Conservation (phyloP, 345 rosid genomes). For the Moringa oleifera region DNA sequence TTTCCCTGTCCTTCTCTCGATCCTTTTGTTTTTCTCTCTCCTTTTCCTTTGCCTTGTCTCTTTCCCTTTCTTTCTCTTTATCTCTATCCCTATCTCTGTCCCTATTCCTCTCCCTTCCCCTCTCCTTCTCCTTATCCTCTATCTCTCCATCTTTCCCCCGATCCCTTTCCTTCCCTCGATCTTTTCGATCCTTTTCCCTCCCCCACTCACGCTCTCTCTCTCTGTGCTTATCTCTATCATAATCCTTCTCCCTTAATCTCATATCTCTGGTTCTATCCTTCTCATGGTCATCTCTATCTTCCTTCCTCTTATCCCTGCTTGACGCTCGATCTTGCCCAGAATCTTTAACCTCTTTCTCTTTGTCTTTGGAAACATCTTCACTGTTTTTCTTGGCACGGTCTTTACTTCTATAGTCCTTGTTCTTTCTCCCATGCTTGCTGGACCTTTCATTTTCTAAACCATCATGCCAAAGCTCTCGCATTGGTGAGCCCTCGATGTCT, state of each 20-base stretch:
- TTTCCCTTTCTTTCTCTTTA: constrained; percentile 29
- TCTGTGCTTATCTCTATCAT: constrained; percentile 40
- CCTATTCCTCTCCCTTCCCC: constrained; percentile 20
- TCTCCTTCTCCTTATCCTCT: constrained; percentile 37
- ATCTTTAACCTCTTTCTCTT: constrained; percentile 16
- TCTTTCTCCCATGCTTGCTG: constrained; percentile 35
- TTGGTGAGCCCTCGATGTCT: constrained; percentile 21
- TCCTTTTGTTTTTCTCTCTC: constrained; percentile 39
- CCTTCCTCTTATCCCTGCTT: constrained; percentile 31
- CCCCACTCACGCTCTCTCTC: constrained; percentile 33
- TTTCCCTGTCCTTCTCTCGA: constrained; percentile 46
- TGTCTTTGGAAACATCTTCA: constrained; percentile 11
- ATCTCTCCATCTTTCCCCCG: constrained; percentile 36
- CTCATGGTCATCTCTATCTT: constrained; percentile 26
- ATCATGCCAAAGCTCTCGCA: constrained; percentile 31
- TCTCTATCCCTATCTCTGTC: constrained; percentile 23
- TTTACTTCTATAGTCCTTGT: constrained; percentile 38
- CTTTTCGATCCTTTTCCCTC: constrained; percentile 34
- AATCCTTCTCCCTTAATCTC: constrained; percentile 25
- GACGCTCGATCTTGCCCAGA: constrained; percentile 16
- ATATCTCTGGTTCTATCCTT: constrained; percentile 30
- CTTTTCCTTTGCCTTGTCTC: constrained; percentile 44
- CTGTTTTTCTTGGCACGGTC: constrained; percentile 20
- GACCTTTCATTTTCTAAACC: constrained; percentile 19
- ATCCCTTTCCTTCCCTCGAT: constrained; percentile 34